phyloP scores from a whole-genome alignment of 768 basidiomycete species.

The Heimioporus sp. region DNA sequence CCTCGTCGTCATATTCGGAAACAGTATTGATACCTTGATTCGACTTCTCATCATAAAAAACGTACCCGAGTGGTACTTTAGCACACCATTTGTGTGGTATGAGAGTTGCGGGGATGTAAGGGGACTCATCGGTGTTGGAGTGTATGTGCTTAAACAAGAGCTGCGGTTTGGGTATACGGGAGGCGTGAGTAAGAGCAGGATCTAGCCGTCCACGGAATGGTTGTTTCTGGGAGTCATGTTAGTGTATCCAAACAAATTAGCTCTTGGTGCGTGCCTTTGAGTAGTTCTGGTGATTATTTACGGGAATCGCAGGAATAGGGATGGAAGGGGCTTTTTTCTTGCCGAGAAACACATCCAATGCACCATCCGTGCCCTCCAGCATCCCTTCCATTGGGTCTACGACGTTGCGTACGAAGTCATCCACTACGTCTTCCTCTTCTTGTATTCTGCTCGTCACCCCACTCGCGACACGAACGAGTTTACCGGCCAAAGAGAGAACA shows the following conservation, averaged over 20 bases:
- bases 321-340: slow-evolving; percentile 66
- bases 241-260: neutral
- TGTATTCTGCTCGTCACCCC: slow-evolving; percentile 41
- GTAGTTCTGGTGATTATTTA: slow-evolving; percentile 17
- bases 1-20: slow-evolving; percentile 19
- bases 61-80: slow-evolving; percentile 75
- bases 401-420: slow-evolving; percentile 73
- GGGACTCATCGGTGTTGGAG: slow-evolving; percentile 53
- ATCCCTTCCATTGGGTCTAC: slow-evolving; percentile 86
- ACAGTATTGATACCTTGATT: slow-evolving; percentile 19
- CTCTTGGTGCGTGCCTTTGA: slow-evolving; percentile 28
- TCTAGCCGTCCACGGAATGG: slow-evolving; percentile 46
- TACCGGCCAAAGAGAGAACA: slow-evolving; percentile 65
- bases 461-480: slow-evolving; percentile 52
- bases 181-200: slow-evolving; percentile 69
- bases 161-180: slow-evolving; percentile 81
- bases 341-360: slow-evolving; percentile 77
- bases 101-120: slow-evolving; percentile 59
- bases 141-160: slow-evolving; percentile 57
- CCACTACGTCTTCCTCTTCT: slow-evolving; percentile 78
- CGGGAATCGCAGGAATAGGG: slow-evolving; percentile 44
- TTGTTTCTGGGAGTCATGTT: slow-evolving; percentile 31
- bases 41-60: slow-evolving; percentile 33
- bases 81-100: slow-evolving; percentile 81
- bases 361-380: slow-evolving; percentile 82